Conservation (phyloP, 1,139 yeast genomes). For the Suhomyces kunorum region DNA sequence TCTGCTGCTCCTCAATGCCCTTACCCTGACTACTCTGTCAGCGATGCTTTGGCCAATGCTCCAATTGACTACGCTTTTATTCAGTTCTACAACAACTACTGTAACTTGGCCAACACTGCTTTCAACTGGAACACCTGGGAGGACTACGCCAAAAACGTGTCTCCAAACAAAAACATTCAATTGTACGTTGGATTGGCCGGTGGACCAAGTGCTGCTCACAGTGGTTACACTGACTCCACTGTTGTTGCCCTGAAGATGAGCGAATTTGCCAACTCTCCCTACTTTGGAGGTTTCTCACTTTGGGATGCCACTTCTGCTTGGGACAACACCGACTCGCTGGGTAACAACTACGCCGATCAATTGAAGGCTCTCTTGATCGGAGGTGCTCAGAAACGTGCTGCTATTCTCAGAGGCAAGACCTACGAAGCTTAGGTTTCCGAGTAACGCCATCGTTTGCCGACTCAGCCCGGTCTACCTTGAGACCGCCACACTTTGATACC, state of each 20-base stretch:
- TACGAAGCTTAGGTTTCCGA: background rate
- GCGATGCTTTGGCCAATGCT: slow-evolving; percentile 61
- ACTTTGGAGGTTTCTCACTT: slow-evolving; percentile 82
- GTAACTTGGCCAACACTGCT: slow-evolving; percentile 50
- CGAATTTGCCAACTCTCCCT: slow-evolving; percentile 34
- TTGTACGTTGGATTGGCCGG: slow-evolving; percentile 78
- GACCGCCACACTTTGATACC: too few relatives aligned
- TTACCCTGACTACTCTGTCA: slow-evolving; percentile 85
- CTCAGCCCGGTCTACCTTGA: too few relatives aligned
- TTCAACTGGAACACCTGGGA: slow-evolving; percentile 92
- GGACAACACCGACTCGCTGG: slow-evolving; percentile 14
- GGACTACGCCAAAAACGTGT: slow-evolving; percentile 56
- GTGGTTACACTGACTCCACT: slow-evolving; percentile 49
- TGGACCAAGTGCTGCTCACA: slow-evolving; percentile 62
- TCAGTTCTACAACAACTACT: slow-evolving; percentile 92
- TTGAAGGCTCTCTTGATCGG: slow-evolving; percentile 17
- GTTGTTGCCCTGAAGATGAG: slow-evolving; percentile 27
- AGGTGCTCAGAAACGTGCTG: background rate
- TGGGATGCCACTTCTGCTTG: slow-evolving; percentile 77
- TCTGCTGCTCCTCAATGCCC: slow-evolving; percentile 97
- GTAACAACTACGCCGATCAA: slow-evolving; percentile 16
- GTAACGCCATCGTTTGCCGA: too few relatives aligned
- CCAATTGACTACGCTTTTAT: slow-evolving; percentile 82
- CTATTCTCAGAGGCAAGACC: slow-evolving; percentile 1
- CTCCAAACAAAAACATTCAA: slow-evolving; percentile 70